Base-by-base conservation (phyloP, 331 rosid genomes). In the Quercus lobata region DNA sequence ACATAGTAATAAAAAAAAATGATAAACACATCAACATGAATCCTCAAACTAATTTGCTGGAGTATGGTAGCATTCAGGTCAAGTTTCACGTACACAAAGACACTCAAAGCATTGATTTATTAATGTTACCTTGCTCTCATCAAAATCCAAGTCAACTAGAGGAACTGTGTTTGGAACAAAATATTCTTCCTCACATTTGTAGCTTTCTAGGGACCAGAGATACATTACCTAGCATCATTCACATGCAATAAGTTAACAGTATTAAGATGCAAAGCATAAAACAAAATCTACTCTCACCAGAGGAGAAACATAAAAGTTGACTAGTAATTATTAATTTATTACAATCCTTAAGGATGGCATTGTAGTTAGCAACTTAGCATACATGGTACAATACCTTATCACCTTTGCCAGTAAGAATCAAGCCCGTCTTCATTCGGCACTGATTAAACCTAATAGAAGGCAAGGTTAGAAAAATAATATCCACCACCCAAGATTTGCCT, bases 131-230 rank as follows among this genome's bases (percentile, higher is more conserved):
- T 94, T 94, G 88, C 87, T 82, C 85, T 90, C 97, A 25, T 94
- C 98, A 88, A 94, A 94, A 88, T 92, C 98, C 73, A 92, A 94
- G 86, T 94, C 98, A 75, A 89, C 46, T 49, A 92, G 79, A 58
- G 91, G 79, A 19, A 58, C 35, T 2, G 3, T 65, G 79, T 83
- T 86, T 2, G 97, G 91, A 63, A 79, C 75, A 6, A 90, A 75
- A 90, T 88, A 86, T 58, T 88, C 89, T 73, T 89, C 96, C 49
- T 86, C 70, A 85, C 96, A 90, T 84, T 88, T 92, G 79, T 88
- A 87, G 83, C 77, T 81, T 61, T 88, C 94, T 62, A 90, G 27
- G 9, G 98, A 90, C 98, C 98, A 90, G 57, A 94, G 88, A 78
- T 91, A 90, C 87, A 92, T 88, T 78, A 88, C 91, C 98, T 94